Percentiles rank a stretch among this genome's conserved stretches.
Evolutionary conservation across 108 stramenopile species (phyloP).

Genomic region (Fistulifera solaris): DNA sequence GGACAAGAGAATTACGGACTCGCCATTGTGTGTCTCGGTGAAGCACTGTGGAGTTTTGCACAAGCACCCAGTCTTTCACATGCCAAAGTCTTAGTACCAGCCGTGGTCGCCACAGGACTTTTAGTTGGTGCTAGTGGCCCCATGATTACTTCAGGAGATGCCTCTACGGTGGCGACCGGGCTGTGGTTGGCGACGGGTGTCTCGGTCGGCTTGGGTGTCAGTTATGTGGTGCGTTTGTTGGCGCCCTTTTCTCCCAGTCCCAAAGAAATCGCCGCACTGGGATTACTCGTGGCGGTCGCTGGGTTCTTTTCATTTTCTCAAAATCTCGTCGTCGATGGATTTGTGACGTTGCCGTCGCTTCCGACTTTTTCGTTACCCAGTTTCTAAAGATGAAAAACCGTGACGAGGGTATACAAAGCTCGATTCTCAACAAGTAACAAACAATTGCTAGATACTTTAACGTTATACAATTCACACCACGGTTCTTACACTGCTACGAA

Average conservation of each 20-base stretch:
- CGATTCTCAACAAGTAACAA: too few species aligned
- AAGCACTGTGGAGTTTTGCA: constrained; percentile 74
- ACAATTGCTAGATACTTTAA: too few species aligned
- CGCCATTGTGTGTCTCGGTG: constrained; percentile 65
- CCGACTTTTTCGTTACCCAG: constrained; percentile 8
- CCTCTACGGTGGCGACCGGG: constrained; percentile 43
- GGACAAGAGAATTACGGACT: constrained; percentile 86
- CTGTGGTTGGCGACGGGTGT: constrained; percentile 68
- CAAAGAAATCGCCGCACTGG: constrained; percentile 79
- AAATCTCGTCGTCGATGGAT: constrained; percentile 80
- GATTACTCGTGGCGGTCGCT: constrained; percentile 67
- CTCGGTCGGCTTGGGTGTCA: constrained; percentile 46
- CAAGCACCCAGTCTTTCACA: constrained; percentile 63
- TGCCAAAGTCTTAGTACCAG: constrained; percentile 65
- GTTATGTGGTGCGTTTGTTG: constrained; percentile 53
- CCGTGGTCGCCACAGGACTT: constrained; percentile 50
- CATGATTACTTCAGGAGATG: constrained; percentile 74
- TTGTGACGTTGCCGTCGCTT: constrained; percentile 41
- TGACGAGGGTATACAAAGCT: too few species aligned
- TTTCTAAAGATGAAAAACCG: neutral
- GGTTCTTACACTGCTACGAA: too few species aligned
- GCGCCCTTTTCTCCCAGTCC: constrained; percentile 64
- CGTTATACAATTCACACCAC: neutral
- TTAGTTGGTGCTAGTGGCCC: constrained; percentile 62
- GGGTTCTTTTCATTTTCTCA: constrained; percentile 80